Percentiles rank a stretch among this genome's conserved stretches.
Evolutionary conservation across 1,139 yeast species (phyloP).

Genomic region (Suhomyces kunorum): DNA sequence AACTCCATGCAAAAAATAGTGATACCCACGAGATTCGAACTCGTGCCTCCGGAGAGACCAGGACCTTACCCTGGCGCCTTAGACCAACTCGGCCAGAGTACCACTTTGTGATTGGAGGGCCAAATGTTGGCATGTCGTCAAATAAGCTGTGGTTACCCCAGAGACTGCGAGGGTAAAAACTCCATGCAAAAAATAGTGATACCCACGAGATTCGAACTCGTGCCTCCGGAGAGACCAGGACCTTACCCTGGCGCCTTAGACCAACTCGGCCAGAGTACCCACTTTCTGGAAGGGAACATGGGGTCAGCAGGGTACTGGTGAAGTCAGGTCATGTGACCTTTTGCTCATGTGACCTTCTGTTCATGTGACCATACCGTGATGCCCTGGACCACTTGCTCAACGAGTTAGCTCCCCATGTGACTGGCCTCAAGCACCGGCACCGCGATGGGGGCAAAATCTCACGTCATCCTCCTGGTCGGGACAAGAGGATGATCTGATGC

Average conservation of each 20-base stretch:
- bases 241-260: conserved; percentile 54
- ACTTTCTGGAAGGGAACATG: conserved; percentile 15
- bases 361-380: no score
- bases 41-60: conserved; percentile 58
- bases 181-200: conserved; percentile 28
- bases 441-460: not conserved
- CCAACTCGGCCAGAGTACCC: conserved; percentile 53
- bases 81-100: conserved; percentile 53
- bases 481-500: no score
- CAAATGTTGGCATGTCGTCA: not conserved
- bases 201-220: conserved; percentile 60
- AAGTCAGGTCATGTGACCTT: not conserved
- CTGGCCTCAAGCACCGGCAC: no score
- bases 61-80: conserved; percentile 49
- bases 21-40: conserved; percentile 59
- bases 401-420: no score
- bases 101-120: not conserved
- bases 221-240: conserved; percentile 61
- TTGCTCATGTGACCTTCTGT: not conserved
- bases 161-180: not conserved
- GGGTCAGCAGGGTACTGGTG: not conserved
- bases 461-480: no score
- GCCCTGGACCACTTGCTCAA: no score
- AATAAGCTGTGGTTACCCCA: conserved; percentile 1
- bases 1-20: conserved; percentile 19